Conservation (phyloP, 306 rosid genomes). For the Canavalia gladiata region DNA sequence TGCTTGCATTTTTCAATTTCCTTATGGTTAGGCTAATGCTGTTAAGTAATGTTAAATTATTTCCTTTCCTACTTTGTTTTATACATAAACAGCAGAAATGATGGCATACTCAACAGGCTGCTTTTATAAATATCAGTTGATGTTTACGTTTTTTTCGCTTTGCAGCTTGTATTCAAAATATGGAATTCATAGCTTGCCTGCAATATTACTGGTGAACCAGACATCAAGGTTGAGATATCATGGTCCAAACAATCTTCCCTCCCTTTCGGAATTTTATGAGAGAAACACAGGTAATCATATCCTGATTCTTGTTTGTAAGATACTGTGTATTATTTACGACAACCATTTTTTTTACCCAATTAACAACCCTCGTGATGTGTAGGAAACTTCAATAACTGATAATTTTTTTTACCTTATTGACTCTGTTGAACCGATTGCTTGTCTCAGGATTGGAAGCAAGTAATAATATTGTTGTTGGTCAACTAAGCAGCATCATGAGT, state of each 20-base stretch:
- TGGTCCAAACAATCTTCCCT: conserved; percentile 64
- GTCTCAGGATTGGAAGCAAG: conserved; percentile 65
- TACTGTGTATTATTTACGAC: conserved; percentile 1
- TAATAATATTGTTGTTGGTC: conserved; percentile 50
- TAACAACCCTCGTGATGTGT: neutral
- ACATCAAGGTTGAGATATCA: conserved; percentile 65
- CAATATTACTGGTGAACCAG: conserved; percentile 77
- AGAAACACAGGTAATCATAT: conserved; percentile 67
- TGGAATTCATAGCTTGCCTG: conserved; percentile 81
- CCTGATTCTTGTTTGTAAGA: conserved; percentile 19
- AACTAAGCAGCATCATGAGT: conserved; percentile 34
- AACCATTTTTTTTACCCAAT: neutral
- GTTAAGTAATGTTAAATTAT: conserved; percentile 23
- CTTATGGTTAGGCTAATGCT: conserved; percentile 32
- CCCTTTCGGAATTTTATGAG: conserved; percentile 68
- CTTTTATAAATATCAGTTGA: conserved; percentile 20
- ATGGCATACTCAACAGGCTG: conserved; percentile 1
- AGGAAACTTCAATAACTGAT: conserved; percentile 23
- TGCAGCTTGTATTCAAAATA: conserved; percentile 79
- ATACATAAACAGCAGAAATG: neutral
- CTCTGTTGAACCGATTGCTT: conserved; percentile 27
- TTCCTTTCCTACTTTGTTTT: conserved; percentile 19
- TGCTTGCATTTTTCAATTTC: neutral
- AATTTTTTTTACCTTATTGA: neutral
- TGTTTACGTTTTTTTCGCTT: conserved; percentile 14